Percentiles rank a stretch among this genome's conserved stretches.
phyloP scores from a whole-genome alignment of 805 yeast genomes.

The Candida broadrunensis region DNA sequence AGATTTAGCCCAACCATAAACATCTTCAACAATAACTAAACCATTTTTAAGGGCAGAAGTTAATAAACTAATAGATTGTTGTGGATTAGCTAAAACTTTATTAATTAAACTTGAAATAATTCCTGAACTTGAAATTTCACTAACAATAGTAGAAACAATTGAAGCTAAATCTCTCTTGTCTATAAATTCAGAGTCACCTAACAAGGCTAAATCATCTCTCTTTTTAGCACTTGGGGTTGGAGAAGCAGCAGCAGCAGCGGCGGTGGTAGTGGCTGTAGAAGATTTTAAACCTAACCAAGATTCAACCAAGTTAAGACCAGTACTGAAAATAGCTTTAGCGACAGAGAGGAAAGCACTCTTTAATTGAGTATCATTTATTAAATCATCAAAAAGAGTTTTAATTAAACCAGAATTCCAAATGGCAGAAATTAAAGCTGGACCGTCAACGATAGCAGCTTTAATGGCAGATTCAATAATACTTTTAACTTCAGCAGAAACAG shows the following conservation, averaged over 20 bases:
- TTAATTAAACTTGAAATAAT: slow-evolving; percentile 25
- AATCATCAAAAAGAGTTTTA: slow-evolving; percentile 25
- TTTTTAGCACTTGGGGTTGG: slow-evolving; percentile 15
- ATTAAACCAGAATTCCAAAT: slow-evolving; percentile 41
- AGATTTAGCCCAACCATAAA: slow-evolving; percentile 35
- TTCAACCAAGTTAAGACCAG: slow-evolving; percentile 26
- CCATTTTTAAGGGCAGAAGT: slow-evolving; percentile 32
- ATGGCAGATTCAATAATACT: slow-evolving; percentile 29
- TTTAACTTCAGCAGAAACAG: slow-evolving; percentile 21
- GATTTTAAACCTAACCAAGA: slow-evolving; percentile 7
- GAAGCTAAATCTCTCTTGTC: slow-evolving; percentile 34
- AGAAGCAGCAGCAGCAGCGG: slow-evolving; percentile 8
- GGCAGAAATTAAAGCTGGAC: slow-evolving; percentile 39
- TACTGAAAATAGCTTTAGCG: slow-evolving; percentile 30
- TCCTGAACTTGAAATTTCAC: slow-evolving; percentile 32
- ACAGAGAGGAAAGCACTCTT: slow-evolving; percentile 29
- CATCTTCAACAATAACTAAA: slow-evolving; percentile 28
- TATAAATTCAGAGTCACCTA: slow-evolving; percentile 22
- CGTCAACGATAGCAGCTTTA: slow-evolving; percentile 33
- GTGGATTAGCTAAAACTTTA: slow-evolving; percentile 37
- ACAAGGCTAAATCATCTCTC: slow-evolving; percentile 3
- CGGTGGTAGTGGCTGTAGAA: slow-evolving; percentile 14
- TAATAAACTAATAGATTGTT: slow-evolving; percentile 28
- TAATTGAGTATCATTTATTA: slow-evolving; percentile 32
- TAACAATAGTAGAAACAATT: slow-evolving; percentile 24